Base-by-base conservation (phyloP, 2,329 filamentous ascomycete genomes). In the Fusarium pilosicola region DNA sequence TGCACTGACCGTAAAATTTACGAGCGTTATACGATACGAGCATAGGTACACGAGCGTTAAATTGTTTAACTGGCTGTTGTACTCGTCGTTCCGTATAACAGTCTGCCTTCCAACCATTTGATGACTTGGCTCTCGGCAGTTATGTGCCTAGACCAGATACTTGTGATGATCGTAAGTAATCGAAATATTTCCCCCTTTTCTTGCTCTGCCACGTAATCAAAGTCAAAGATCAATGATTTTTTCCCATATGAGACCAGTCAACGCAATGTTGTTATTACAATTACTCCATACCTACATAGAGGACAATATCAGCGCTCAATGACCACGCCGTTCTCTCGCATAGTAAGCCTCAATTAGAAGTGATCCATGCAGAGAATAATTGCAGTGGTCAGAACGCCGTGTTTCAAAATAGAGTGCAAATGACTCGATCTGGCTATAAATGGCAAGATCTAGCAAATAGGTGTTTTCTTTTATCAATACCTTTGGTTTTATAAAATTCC, bases 121-220 rank as follows among this genome's bases (percentile, higher is more conserved):
- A 38, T 54, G 45, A 55, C 70, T 73, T 71, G 66, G 62, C 66
- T 62, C 59, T 65, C 52, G 66, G 57, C 71, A 73, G 56, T 44
- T 71, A 22, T 68, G 36, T 61, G 57, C 66, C 70, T 59, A 67
- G 70, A 30, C 45, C 62, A 30, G 56, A 42, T 51, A 39, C 48
- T 41, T 41, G 32, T 59, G 26, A 26, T 65, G 45, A 56, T 60
- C 34, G 28, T 18, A 26, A 55, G 36, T 26, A 56, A 56, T 48
- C 24, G 30, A 69, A 45, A 39, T 34, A 49, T 48, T 56, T 46
- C 17, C 46, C 46, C 52, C 30, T 41, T 54, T 54, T 30, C n/a
- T 46, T 24, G 51, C 41, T 49, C 39, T 28, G 41, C 36, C 30
- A 20, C 48, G 44, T 52, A 45, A 63, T 46, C 36, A 30, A 46